A percentile compares a stretch with the other conserved stretches of the same genome.
Conservation (phyloP, 345 rosid genomes). For the Hibiscus tridactylites region DNA sequence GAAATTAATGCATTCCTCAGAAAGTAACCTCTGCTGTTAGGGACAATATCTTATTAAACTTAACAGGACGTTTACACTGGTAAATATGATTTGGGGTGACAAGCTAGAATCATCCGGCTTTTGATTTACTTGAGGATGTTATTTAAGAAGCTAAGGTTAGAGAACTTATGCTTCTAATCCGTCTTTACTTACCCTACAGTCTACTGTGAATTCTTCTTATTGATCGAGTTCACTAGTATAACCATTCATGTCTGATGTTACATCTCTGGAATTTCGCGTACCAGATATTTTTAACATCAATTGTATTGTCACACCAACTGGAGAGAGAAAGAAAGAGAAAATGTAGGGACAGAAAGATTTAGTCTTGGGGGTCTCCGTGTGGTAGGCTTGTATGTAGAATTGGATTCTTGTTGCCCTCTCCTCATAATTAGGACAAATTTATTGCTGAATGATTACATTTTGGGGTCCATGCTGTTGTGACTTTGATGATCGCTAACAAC, state of each 20-base stretch:
- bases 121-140: background rate
- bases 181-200: background rate
- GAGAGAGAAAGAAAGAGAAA: slow-evolving; percentile 5
- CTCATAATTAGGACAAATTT: slow-evolving; percentile 14
- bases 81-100: slow-evolving; percentile 3
- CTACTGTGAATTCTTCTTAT: slow-evolving; percentile 3
- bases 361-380: slow-evolving; percentile 13
- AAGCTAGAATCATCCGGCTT: background rate
- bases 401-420: slow-evolving; percentile 11
- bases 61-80: background rate
- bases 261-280: slow-evolving; percentile 5
- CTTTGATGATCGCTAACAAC: slow-evolving; percentile 8
- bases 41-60: background rate
- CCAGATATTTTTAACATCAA: background rate
- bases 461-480: slow-evolving; percentile 9
- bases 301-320: slow-evolving; percentile 1
- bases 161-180: background rate
- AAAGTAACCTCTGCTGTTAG: background rate
- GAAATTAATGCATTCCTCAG: background rate
- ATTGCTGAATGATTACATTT: slow-evolving; percentile 19
- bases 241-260: slow-evolving; percentile 4
- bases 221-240: background rate
- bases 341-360: slow-evolving; percentile 7
- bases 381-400: slow-evolving; percentile 7
- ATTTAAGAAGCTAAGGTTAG: background rate